Percentiles rank a stretch among this genome's conserved stretches.
These are phyloP conservation scores for Discostella pseudostelligera DNA, from an alignment of 108 stramenopile genomes.

Conservation along the genomic window DNA sequence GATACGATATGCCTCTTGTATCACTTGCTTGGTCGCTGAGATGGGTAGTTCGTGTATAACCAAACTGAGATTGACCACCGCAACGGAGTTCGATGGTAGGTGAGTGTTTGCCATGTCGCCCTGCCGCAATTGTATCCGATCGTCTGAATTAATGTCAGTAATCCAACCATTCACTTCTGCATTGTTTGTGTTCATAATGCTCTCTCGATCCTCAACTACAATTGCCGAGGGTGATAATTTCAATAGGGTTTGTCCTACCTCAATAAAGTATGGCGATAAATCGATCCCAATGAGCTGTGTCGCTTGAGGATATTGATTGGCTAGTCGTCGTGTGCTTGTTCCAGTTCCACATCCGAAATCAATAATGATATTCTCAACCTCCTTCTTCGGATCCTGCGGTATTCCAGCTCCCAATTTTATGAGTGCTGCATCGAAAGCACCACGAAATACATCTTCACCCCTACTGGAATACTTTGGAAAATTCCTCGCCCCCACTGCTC, in stretches of 20 bases:
- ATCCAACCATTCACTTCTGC: conserved; percentile 57
- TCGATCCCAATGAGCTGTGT: conserved; percentile 61
- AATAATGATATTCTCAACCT: conserved; percentile 36
- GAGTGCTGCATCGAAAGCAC: conserved; percentile 67
- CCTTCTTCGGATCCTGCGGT: conserved; percentile 16
- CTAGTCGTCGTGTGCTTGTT: conserved; percentile 67
- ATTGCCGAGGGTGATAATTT: conserved; percentile 51
- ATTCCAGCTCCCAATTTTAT: conserved; percentile 50
- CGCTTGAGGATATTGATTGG: conserved; percentile 58
- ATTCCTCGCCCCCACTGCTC: conserved; percentile 75
- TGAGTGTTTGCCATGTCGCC: conserved; percentile 57
- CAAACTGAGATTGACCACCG: conserved; percentile 72
- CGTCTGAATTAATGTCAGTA: conserved; percentile 53
- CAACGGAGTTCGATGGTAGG: conserved; percentile 50
- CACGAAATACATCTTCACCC: conserved; percentile 80
- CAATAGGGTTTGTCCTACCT: conserved; percentile 55
- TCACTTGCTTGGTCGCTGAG: conserved; percentile 44
- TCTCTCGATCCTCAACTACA: neutral
- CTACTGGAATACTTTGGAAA: conserved; percentile 62
- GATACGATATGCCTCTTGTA: conserved; percentile 62
- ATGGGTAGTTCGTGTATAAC: conserved; percentile 73
- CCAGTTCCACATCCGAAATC: conserved; percentile 83
- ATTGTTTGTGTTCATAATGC: conserved; percentile 5
- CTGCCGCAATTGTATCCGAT: conserved; percentile 57
- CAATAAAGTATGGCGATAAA: conserved; percentile 68